Evolutionary conservation across 2,329 filamentous ascomycete genomes (phyloP), one percentile per base, ranked within the genome.

Genomic region (Claviceps capensis): DNA sequence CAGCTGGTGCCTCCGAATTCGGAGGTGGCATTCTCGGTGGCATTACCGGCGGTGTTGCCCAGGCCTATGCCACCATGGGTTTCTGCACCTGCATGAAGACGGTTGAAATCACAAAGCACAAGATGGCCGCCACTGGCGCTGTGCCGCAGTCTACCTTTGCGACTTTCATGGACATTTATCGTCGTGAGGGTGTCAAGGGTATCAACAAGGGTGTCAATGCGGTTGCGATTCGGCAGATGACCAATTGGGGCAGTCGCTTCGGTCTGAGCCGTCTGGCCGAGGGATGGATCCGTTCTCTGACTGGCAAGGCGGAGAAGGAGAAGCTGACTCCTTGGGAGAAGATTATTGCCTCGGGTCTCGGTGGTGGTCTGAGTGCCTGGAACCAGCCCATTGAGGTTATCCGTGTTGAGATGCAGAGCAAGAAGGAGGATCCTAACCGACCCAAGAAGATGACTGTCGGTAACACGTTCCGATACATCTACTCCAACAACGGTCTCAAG

Each of bases 41-140:
- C 71, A 88, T 98, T 77, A 79, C 83, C 22, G 93, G 93, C 67
- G 93, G 93, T 78, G 83, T 98, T 54, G 93, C 91, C 47, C 93
- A 98, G 75, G 93, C 93, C 55, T 98, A 98, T 70, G 93, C 93
- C 59, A 98, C 93, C 69, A 98, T 98, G 91, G 93, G 93, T 61
- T 98, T 98, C 83, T 98, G 93, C 75, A 98, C 93, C 56, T 98
- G 93, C 81, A 98, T 98, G 93, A 98, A 98, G 83, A 98, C 93
- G 58, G 93, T 97, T 60, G 93, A 98, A 73, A 98, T 98, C 73
- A 98, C 93, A 66, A 94, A 96, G 75, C 86, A 93, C 78, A 97
- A 97, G 81, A 77, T 93, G 65, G 89, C 88, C 14, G 84, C 88
- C 37, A 60, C 82, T 44, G 93, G 93, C 61, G 81, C 84, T 59